Conservation (phyloP, 75 land plant genomes). For the Pinus taeda region DNA sequence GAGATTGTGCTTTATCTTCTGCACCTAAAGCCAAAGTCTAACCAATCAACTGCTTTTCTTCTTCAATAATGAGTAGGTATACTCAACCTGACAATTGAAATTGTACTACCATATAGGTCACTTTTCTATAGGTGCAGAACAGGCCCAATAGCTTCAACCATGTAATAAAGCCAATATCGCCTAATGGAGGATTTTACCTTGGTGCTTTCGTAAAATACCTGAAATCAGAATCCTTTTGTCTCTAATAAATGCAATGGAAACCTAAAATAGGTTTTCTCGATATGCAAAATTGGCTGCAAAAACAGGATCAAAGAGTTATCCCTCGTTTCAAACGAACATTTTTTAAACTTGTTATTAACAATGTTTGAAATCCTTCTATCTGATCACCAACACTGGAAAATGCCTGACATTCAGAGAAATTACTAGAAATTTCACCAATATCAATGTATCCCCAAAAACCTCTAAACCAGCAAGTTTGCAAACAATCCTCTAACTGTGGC, state of each 20-base stretch:
- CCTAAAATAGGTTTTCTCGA: background rate
- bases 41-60: background rate
- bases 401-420: background rate
- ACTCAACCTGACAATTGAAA: too few species aligned
- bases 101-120: too few species aligned
- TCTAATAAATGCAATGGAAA: background rate
- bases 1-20: background rate
- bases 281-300: background rate
- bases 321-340: background rate
- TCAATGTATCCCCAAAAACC: background rate
- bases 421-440: background rate
- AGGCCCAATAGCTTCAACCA: background rate
- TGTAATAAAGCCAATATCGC: background rate
- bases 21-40: background rate
- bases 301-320: background rate
- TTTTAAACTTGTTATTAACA: background rate
- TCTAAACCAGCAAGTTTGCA: too few species aligned
- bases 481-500: background rate
- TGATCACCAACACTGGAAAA: background rate
- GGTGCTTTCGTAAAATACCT: background rate
- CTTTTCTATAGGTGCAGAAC: background rate
- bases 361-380: background rate
- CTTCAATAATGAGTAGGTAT: background rate
- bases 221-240: background rate
- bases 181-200: conserved; percentile 1